phyloP scores from a whole-genome alignment of 2,329 filamentous ascomycete species.

The Ustulina deusta region DNA sequence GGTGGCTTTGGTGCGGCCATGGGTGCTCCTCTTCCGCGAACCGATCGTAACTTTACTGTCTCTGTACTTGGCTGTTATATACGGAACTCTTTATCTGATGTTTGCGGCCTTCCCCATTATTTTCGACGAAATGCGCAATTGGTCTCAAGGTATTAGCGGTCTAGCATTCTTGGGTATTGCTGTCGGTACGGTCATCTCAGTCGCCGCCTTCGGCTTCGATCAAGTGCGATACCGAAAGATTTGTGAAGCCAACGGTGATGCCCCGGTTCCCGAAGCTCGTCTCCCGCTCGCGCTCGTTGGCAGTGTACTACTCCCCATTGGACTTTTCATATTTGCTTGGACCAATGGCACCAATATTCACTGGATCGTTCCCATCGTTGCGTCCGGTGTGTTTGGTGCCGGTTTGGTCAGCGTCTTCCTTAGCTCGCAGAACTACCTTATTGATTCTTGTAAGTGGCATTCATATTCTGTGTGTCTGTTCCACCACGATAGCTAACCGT shows the following conservation, averaged over 20 bases:
- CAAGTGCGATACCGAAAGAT: conserved; percentile 65
- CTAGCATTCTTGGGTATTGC: conserved; percentile 76
- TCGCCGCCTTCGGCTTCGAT: conserved; percentile 66
- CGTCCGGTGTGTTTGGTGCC: conserved; percentile 54
- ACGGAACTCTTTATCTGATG: conserved; percentile 69
- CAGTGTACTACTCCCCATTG: conserved; percentile 70
- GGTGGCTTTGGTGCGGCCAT: conserved; percentile 71
- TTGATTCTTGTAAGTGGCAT: conserved; percentile 60
- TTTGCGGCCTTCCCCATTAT: conserved; percentile 75
- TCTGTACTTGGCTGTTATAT: conserved; percentile 74
- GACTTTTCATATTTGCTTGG: conserved; percentile 78
- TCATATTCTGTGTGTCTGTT: not conserved
- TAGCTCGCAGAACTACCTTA: conserved; percentile 67
- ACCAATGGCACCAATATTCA: conserved; percentile 67
- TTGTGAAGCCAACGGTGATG: conserved; percentile 60
- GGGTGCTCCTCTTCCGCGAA: conserved; percentile 76
- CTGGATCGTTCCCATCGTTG: conserved; percentile 61
- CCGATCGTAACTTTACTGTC: conserved; percentile 75
- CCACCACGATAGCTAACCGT: not conserved
- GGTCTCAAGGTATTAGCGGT: conserved; percentile 69
- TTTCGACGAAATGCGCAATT: conserved; percentile 70
- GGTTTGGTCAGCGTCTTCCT: conserved; percentile 68
- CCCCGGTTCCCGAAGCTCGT: conserved; percentile 74
- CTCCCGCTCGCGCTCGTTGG: conserved; percentile 73
- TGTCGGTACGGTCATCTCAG: conserved; percentile 72